These are phyloP conservation scores for Gyromitra esculenta DNA, from an alignment of 2,329 filamentous ascomycete species.

Conservation along the genomic window DNA sequence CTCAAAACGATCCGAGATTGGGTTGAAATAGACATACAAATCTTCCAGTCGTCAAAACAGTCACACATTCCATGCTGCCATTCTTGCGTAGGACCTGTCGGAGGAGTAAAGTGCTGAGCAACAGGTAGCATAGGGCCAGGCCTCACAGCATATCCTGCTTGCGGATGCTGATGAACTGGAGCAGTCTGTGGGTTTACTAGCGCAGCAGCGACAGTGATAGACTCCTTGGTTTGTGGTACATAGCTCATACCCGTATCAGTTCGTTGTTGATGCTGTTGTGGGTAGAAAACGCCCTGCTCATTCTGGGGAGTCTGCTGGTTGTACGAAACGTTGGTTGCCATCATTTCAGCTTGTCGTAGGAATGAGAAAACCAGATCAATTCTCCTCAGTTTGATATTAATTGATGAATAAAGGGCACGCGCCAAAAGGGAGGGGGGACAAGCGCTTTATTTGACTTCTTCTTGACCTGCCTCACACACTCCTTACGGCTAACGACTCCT, in stretches of 20 bases:
- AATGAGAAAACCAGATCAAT: neutral
- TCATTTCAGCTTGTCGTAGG: neutral
- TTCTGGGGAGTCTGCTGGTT: neutral
- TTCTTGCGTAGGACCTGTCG: constrained; percentile 8
- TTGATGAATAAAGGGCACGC: neutral
- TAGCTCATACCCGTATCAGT: neutral
- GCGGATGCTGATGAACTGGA: constrained; percentile 8
- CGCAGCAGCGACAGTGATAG: neutral
- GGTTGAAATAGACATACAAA: constrained; percentile 23
- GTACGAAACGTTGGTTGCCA: neutral
- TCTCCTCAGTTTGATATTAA: neutral
- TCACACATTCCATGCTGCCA: constrained; percentile 46
- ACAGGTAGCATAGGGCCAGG: constrained; percentile 1
- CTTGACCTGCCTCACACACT: neutral
- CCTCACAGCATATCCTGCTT: neutral
- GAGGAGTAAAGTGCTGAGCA: constrained; percentile 38
- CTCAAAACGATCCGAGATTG: neutral
- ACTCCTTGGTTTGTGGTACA: constrained; percentile 10
- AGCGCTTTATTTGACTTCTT: constrained; percentile 5
- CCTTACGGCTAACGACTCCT: neutral
- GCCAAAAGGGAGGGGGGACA: neutral
- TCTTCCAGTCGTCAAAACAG: constrained; percentile 35
- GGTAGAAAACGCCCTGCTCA: neutral
- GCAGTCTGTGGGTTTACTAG: constrained; percentile 8
- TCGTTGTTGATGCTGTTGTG: neutral